Percentiles rank a stretch among this genome's conserved stretches.
phyloP scores from a whole-genome alignment of 1,284 basidiomycete species.

The Amylostereum areolatum region DNA sequence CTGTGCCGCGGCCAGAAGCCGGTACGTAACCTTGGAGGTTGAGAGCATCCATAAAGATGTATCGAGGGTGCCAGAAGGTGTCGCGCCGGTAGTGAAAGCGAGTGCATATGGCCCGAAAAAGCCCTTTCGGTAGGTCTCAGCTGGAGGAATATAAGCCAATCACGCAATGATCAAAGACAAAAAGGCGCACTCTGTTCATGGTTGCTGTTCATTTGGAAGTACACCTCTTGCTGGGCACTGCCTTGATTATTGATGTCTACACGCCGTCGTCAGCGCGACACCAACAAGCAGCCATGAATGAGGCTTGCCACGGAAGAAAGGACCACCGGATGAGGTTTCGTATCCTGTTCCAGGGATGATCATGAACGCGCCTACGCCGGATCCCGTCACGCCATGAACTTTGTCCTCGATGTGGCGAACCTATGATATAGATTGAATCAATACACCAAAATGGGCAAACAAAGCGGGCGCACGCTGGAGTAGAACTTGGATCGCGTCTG shows the following conservation, averaged over 20 bases:
- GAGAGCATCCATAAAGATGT: constrained; percentile 37
- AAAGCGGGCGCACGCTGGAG: constrained; percentile 20
- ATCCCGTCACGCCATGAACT: constrained; percentile 36
- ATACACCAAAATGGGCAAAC: background rate
- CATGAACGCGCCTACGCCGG: constrained; percentile 32
- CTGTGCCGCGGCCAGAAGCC: constrained; percentile 37
- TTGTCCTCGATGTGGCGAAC: constrained; percentile 28
- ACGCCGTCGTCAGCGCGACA: constrained; percentile 6
- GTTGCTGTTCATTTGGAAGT: constrained; percentile 27
- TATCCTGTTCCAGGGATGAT: constrained; percentile 35
- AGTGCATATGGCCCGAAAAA: constrained; percentile 42
- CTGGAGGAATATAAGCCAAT: background rate
- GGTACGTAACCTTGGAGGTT: constrained; percentile 38
- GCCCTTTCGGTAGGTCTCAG: constrained; percentile 28
- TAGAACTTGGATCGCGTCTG: constrained; percentile 37
- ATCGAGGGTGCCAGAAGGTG: constrained; percentile 35
- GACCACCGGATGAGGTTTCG: constrained; percentile 37
- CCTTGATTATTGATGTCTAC: constrained; percentile 35
- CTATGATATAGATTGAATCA: background rate
- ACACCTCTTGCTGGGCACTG: constrained; percentile 34
- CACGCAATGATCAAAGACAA: background rate
- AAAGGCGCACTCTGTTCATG: constrained; percentile 29
- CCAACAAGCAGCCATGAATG: background rate
- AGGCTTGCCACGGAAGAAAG: constrained; percentile 32
- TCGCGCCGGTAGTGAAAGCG: constrained; percentile 33